These are phyloP conservation scores for Fraxinus paxiana DNA, from an alignment of 305 asterid genomes.

Conservation along the genomic window DNA sequence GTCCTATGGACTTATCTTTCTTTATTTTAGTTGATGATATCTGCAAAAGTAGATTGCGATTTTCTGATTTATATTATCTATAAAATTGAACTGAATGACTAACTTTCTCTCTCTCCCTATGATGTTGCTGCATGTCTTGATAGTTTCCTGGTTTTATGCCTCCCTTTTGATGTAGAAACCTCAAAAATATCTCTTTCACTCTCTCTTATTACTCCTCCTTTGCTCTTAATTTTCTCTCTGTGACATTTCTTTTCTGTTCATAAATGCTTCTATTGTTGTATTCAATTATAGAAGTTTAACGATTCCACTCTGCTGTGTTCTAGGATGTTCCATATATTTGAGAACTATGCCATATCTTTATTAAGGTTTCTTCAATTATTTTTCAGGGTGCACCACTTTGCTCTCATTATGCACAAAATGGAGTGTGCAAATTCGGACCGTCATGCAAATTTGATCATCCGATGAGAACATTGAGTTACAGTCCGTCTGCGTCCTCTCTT, in stretches of 20 bases:
- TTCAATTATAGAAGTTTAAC: neutral
- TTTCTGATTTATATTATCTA: neutral
- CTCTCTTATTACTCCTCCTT: neutral
- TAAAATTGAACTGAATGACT: neutral
- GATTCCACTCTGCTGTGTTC: neutral
- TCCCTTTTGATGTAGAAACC: neutral
- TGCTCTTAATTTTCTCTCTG: neutral
- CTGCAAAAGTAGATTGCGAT: neutral
- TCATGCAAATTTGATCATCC: constrained; percentile 90
- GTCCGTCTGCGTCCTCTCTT: constrained; percentile 86
- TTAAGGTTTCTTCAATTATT: constrained; percentile 9
- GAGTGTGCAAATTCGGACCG: constrained; percentile 83
- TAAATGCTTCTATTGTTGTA: neutral
- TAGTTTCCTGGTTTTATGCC: neutral
- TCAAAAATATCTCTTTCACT: neutral
- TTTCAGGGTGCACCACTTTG: constrained; percentile 74
- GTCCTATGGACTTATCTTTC: constrained; percentile 46
- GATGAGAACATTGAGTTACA: constrained; percentile 62
- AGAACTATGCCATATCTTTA: constrained; percentile 8
- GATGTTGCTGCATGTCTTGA: neutral
- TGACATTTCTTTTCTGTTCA: neutral
- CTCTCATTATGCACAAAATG: constrained; percentile 71
- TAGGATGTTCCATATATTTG: neutral
- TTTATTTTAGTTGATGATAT: neutral
- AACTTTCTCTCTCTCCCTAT: neutral